These are phyloP conservation scores for Colletotrichum neosansevieriae DNA, from an alignment of 2,329 filamentous ascomycete species.

Conservation along the genomic window DNA sequence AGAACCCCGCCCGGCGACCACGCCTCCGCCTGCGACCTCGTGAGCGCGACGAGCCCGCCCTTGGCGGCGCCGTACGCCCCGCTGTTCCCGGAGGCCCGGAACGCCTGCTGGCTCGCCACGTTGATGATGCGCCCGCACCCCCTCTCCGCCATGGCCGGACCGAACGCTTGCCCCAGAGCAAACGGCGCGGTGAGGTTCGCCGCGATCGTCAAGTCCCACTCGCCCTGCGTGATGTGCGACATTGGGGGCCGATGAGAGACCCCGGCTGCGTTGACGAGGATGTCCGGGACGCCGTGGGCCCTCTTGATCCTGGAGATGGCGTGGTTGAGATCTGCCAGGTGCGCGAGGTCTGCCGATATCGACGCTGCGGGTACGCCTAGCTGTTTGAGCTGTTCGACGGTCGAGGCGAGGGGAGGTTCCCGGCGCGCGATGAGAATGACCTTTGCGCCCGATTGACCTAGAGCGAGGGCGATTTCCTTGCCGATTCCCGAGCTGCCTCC, in stretches of 20 bases:
- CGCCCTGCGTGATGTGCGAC: slow-evolving; percentile 44
- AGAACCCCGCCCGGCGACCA: slow-evolving; percentile 50
- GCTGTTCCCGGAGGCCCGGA: slow-evolving; percentile 49
- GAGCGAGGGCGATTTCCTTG: slow-evolving; percentile 47
- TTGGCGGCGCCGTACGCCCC: slow-evolving; percentile 51
- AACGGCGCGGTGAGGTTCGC: slow-evolving; percentile 51
- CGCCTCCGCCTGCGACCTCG: slow-evolving; percentile 50
- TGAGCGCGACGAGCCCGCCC: slow-evolving; percentile 48
- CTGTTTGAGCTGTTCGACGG: slow-evolving; percentile 43
- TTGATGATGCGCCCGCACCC: slow-evolving; percentile 51
- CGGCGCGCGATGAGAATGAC: slow-evolving; percentile 49
- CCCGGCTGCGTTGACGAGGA: slow-evolving; percentile 50
- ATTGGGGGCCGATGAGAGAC: slow-evolving; percentile 48
- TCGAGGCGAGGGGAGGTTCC: slow-evolving; percentile 42
- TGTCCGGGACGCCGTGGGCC: slow-evolving; percentile 46
- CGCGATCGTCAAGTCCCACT: slow-evolving; percentile 49
- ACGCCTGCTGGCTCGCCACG: slow-evolving; percentile 49
- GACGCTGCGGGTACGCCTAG: slow-evolving; percentile 45
- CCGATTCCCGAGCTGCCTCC: slow-evolving; percentile 52
- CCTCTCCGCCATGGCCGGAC: slow-evolving; percentile 47
- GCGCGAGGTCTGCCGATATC: slow-evolving; percentile 40
- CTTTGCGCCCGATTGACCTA: slow-evolving; percentile 47
- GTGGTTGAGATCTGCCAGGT: slow-evolving; percentile 42
- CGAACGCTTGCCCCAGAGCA: slow-evolving; percentile 48
- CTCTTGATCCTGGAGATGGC: slow-evolving; percentile 37